Conservation (phyloP, 1,284 basidiomycete species). For the Mycosarcoma mackinlayi region DNA sequence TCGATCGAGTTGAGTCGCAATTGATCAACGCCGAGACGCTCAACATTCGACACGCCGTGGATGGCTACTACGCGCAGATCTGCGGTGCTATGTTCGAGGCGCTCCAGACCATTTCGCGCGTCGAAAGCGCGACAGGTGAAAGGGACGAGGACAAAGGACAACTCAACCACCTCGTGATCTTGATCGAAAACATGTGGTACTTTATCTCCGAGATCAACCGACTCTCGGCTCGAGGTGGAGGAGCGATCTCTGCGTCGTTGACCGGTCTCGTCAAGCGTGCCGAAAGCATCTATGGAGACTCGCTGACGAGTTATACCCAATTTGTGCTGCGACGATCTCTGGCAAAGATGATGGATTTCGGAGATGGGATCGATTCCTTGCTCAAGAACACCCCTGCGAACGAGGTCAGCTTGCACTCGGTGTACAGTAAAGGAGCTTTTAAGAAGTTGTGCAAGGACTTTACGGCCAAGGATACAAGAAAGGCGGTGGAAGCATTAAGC, state of each 20-base stretch:
- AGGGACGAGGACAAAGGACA: conserved; percentile 84
- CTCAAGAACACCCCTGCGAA: conserved; percentile 82
- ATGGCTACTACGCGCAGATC: conserved; percentile 86
- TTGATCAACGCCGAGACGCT: conserved; percentile 77
- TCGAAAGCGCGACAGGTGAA: conserved; percentile 76
- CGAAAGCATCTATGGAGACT: conserved; percentile 86
- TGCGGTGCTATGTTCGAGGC: conserved; percentile 89
- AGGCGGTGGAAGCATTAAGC: conserved; percentile 81
- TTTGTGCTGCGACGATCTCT: conserved; percentile 87
- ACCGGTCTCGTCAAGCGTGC: conserved; percentile 79
- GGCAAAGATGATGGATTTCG: conserved; percentile 89
- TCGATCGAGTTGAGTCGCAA: conserved; percentile 85
- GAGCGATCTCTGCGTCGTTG: conserved; percentile 69
- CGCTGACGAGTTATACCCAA: conserved; percentile 84
- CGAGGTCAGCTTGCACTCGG: conserved; percentile 81
- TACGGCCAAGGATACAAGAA: conserved; percentile 86
- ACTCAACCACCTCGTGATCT: conserved; percentile 92
- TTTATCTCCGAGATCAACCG: conserved; percentile 82
- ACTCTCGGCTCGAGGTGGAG: conserved; percentile 67
- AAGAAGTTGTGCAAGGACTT: conserved; percentile 89
- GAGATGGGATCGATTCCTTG: conserved; percentile 87
- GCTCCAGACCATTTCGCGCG: conserved; percentile 90
- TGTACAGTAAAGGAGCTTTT: conserved; percentile 80
- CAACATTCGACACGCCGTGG: conserved; percentile 81
- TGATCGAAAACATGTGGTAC: conserved; percentile 97